Evolutionary conservation across 1,284 basidiomycete species (phyloP), one percentile per base, ranked within the genome.

Genomic region (Meripilus lineatus): DNA sequence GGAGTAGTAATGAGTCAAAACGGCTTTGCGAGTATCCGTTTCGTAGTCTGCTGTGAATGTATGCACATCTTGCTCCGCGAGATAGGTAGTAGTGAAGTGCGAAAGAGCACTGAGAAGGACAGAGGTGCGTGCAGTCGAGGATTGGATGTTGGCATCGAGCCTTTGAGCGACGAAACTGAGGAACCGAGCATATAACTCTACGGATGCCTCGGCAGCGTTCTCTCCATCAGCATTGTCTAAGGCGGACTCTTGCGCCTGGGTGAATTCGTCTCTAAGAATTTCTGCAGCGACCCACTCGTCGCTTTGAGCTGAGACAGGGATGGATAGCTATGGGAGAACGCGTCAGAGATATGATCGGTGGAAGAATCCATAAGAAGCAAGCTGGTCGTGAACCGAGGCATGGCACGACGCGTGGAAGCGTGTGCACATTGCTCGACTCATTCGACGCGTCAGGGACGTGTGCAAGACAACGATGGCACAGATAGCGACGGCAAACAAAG

Each of bases 211-310:
- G 42, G 63, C 62, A 50, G 65, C 61, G 55, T 75, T 70, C 55
- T 81, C 81, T 81, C 70, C 25, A 61, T 8, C 62, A 40, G 72
- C 68, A 42, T 64, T 69, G 56, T 78, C 74, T 58, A 75, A 64
- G 47, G 72, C 68, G 62, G 28, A 58, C 71, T 70, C 40, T 72
- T 87, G 77, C 45, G 75, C 67, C 62, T 89, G 81, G 47, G 74
- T 67, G 63, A 93, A 94, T 53, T 92, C 88, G 58, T 93, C 90
- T 61, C 87, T 76, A 50, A 93, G 77, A 57, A 92, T 81, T 66
- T 93, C 89, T 44, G 90, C 90, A 41, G 82, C 77, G 58, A 92
- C 88, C 91, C 92, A 94, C 64, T 91, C 82, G 60, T 90, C 79
- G 51, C 71, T 58, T 32, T 73, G 71, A 15, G 87, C 83, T 38